These are phyloP conservation scores for Rhododendron henanense DNA, from an alignment of 148 eudicot species.

Conservation along the genomic window DNA sequence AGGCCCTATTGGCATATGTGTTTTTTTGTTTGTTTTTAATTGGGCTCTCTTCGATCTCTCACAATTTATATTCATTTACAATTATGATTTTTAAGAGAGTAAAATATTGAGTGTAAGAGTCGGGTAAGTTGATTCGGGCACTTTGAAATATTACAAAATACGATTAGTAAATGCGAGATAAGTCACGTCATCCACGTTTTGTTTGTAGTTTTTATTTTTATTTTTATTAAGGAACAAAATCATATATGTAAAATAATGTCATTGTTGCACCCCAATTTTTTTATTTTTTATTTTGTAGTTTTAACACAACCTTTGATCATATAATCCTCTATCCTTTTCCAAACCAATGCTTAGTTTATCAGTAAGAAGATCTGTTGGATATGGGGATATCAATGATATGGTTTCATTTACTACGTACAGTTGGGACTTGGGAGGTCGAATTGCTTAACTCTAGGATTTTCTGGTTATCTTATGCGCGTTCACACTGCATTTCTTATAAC, in stretches of 20 bases:
- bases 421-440: not conserved
- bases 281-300: not conserved
- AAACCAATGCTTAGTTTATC: not conserved
- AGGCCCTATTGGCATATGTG: not conserved
- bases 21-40: no score
- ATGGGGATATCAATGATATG: not conserved
- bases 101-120: no score
- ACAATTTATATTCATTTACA: no score
- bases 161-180: not conserved
- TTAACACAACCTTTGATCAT: not conserved
- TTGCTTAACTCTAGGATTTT: not conserved
- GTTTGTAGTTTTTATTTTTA: not conserved
- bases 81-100: not conserved
- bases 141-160: no score
- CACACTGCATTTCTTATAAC: not conserved
- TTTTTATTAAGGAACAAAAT: not conserved
- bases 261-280: not conserved
- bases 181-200: not conserved
- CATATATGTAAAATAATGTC: not conserved
- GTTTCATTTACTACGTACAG: not conserved
- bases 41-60: not conserved
- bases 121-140: no score
- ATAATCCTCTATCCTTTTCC: not conserved
- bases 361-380: not conserved
- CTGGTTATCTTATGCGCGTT: not conserved